Percentiles rank a stretch among this genome's conserved stretches.
These are phyloP conservation scores for Crithidia expoeki DNA, from an alignment of 208 protist genomes.

Conservation along the genomic window DNA sequence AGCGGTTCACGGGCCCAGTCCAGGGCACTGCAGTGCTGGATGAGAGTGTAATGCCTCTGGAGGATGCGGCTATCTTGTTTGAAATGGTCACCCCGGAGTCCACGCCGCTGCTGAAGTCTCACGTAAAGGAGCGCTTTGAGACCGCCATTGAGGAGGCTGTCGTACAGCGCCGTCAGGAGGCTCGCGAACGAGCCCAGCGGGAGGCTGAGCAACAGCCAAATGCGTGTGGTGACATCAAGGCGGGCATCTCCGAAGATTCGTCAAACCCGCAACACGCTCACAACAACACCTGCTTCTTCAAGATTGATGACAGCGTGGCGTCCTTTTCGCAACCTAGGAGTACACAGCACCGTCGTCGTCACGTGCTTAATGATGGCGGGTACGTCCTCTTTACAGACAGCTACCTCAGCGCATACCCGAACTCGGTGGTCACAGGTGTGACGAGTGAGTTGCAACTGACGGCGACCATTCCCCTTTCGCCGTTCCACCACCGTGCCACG, in stretches of 20 bases:
- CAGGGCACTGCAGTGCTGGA: slow-evolving; percentile 31
- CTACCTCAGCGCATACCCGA: slow-evolving; percentile 30
- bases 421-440: slow-evolving; percentile 22
- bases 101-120: slow-evolving; percentile 16
- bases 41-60: slow-evolving; percentile 12
- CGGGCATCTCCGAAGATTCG: background rate
- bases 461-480: background rate
- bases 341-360: slow-evolving; percentile 4
- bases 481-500: slow-evolving; percentile 1
- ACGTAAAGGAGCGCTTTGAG: slow-evolving; percentile 28
- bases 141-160: slow-evolving; percentile 9
- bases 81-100: slow-evolving; percentile 24
- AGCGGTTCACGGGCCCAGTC: slow-evolving; percentile 23
- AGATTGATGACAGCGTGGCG: background rate
- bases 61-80: slow-evolving; percentile 6
- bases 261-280: background rate
- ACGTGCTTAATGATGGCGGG: slow-evolving; percentile 28
- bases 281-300: slow-evolving; percentile 20
- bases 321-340: background rate
- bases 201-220: slow-evolving; percentile 5
- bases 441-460: slow-evolving; percentile 24
- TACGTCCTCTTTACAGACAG: slow-evolving; percentile 38
- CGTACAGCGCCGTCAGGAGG: slow-evolving; percentile 1
- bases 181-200: background rate
- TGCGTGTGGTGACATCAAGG: background rate